Conservation (phyloP, 305 asterid genomes). For the Fraxinus albicans region DNA sequence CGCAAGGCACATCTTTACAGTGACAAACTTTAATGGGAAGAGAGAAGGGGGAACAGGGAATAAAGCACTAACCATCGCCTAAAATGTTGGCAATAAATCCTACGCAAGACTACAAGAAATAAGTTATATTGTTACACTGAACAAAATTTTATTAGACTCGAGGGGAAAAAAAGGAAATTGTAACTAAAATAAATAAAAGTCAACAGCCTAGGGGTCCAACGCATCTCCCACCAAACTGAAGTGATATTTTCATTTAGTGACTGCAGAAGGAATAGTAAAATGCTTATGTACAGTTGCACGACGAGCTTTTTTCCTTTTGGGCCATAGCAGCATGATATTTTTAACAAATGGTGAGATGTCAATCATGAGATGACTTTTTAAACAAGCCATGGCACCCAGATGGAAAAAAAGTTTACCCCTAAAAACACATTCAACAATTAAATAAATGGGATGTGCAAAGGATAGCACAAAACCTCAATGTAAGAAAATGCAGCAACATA, state of each 20-base stretch:
- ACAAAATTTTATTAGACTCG: slow-evolving; percentile 20
- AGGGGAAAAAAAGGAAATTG: not conserved
- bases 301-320: slow-evolving; percentile 17
- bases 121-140: slow-evolving; percentile 16
- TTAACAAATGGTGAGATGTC: slow-evolving; percentile 1
- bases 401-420: slow-evolving; percentile 20
- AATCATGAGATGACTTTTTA: not conserved
- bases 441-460: slow-evolving; percentile 9
- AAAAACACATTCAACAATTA: not conserved
- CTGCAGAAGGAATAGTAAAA: slow-evolving; percentile 22
- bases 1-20: slow-evolving; percentile 16
- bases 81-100: slow-evolving; percentile 9
- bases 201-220: slow-evolving; percentile 15
- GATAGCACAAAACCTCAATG: not conserved
- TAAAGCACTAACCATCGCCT: slow-evolving; percentile 22
- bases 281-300: slow-evolving; percentile 29
- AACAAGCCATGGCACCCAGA: slow-evolving; percentile 15
- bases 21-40: not conserved
- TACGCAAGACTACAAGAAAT: slow-evolving; percentile 14
- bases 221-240: slow-evolving; percentile 22
- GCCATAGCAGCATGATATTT: slow-evolving; percentile 17
- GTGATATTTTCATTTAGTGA: slow-evolving; percentile 22
- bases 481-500: slow-evolving; percentile 9
- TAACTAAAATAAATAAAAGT: slow-evolving; percentile 19
- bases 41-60: not conserved